phyloP scores from a whole-genome alignment of 169 alveolate species.

The Cryptosporidium parvum region DNA sequence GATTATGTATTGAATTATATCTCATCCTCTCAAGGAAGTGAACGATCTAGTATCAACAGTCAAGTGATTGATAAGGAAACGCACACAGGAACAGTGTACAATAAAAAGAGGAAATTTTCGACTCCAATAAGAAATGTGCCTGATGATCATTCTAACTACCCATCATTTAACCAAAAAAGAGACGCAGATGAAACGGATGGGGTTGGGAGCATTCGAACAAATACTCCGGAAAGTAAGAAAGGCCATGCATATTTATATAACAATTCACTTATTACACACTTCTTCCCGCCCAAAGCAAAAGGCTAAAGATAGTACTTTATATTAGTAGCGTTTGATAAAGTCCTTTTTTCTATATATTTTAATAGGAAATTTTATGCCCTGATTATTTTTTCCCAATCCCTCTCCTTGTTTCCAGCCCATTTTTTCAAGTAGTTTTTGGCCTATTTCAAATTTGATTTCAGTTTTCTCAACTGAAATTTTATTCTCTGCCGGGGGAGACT shows the following conservation, averaged over 20 bases:
- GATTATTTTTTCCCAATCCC: conserved; percentile 57
- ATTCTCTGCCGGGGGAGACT: neutral
- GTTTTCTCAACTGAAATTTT: neutral
- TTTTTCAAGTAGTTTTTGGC: conserved; percentile 35
- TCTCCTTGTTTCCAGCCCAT: conserved; percentile 75
- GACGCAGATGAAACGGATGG: neutral
- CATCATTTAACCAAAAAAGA: neutral
- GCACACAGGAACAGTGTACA: neutral
- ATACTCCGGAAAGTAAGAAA: neutral
- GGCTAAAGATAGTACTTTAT: neutral
- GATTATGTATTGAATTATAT: neutral
- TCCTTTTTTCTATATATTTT: neutral
- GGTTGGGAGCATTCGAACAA: neutral
- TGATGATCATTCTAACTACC: neutral
- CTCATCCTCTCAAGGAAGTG: conserved; percentile 12
- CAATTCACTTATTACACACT: conserved; percentile 57
- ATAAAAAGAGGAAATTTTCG: conserved; percentile 35
- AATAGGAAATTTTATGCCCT: conserved; percentile 65
- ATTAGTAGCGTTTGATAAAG: neutral
- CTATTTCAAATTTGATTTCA: conserved; percentile 1
- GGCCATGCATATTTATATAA: neutral
- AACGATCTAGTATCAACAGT: neutral
- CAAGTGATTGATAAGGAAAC: conserved; percentile 2
- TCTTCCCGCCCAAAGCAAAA: conserved; percentile 46
- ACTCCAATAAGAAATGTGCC: conserved; percentile 1